Evolutionary conservation across 768 basidiomycete species (phyloP).

Genomic region (Lactarius vividus): DNA sequence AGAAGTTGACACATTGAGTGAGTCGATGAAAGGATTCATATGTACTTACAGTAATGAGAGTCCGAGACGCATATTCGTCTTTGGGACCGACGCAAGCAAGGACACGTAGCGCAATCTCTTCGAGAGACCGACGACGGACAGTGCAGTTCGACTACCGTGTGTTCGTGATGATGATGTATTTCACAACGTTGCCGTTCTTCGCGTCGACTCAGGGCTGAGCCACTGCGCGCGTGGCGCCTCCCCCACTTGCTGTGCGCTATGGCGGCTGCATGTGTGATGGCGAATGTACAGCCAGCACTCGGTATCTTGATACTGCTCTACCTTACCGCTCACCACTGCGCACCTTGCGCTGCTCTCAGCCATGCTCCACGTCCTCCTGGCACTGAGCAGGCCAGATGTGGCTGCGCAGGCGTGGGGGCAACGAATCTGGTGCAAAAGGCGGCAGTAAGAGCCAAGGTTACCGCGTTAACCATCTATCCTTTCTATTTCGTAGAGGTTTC

Average conservation of each 20-base stretch:
- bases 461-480: background rate
- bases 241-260: constrained; percentile 57
- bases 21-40: too few species aligned
- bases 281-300: constrained; percentile 76
- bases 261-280: constrained; percentile 69
- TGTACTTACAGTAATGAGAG: too few species aligned
- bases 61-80: too few species aligned
- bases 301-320: constrained; percentile 84
- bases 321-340: constrained; percentile 85
- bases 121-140: constrained; percentile 98
- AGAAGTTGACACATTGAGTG: too few species aligned
- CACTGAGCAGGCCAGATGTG: constrained; percentile 66
- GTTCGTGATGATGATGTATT: constrained; percentile 44
- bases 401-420: constrained; percentile 63
- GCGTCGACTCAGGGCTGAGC: constrained; percentile 54
- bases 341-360: constrained; percentile 88
- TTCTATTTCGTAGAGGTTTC: too few species aligned
- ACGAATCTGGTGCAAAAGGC: constrained; percentile 32
- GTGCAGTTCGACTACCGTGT: constrained; percentile 50
- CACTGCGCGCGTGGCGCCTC: constrained; percentile 47
- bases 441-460: background rate
- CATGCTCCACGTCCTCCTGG: constrained; percentile 71
- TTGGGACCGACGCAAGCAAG: constrained; percentile 46
- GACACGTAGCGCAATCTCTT: constrained; percentile 88
- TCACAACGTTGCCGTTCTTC: constrained; percentile 55